A percentile compares a stretch with the other conserved stretches of the same genome.
These are phyloP conservation scores for Chaetomiaceae sp. DNA, from an alignment of 2,329 filamentous ascomycete species.

Conservation along the genomic window DNA sequence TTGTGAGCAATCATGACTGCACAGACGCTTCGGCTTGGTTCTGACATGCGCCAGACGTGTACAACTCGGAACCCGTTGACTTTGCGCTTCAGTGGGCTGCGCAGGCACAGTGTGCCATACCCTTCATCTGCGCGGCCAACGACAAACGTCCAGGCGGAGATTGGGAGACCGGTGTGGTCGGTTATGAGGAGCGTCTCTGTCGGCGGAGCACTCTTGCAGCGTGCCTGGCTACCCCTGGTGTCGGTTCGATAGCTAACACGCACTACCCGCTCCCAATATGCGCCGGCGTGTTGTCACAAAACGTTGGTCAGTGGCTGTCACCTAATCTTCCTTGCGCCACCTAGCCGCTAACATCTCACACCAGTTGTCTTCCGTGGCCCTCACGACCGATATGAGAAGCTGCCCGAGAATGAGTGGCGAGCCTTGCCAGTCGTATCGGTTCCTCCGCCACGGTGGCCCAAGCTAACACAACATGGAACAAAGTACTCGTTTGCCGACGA, in stretches of 20 bases:
- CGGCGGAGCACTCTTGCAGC: slow-evolving; percentile 68
- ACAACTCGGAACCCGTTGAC: slow-evolving; percentile 53
- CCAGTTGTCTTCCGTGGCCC: slow-evolving; percentile 66
- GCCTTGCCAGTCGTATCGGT: slow-evolving; percentile 68
- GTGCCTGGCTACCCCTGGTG: slow-evolving; percentile 56
- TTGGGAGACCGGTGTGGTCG: slow-evolving; percentile 60
- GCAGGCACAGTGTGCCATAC: slow-evolving; percentile 39
- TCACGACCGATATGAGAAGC: slow-evolving; percentile 56
- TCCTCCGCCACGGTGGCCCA: slow-evolving; percentile 65
- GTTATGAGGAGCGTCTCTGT: slow-evolving; percentile 67
- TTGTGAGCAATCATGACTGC: slow-evolving; percentile 23
- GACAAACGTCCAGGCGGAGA: slow-evolving; percentile 73
- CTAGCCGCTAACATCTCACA: neutral
- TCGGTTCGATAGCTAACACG: slow-evolving; percentile 36
- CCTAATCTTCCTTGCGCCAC: neutral
- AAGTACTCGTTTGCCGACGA: slow-evolving; percentile 68
- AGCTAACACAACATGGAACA: slow-evolving; percentile 59
- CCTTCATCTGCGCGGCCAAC: slow-evolving; percentile 68
- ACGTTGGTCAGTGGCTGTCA: slow-evolving; percentile 47
- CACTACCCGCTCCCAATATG: slow-evolving; percentile 68
- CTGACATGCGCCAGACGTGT: slow-evolving; percentile 37
- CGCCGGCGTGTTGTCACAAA: slow-evolving; percentile 63
- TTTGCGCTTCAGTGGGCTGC: slow-evolving; percentile 51
- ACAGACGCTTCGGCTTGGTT: slow-evolving; percentile 1
- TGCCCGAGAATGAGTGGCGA: slow-evolving; percentile 46